Percentiles rank a stretch among this genome's conserved stretches.
These are phyloP conservation scores for Vaccinium myrtillus DNA, from an alignment of 148 eudicot species.

Conservation along the genomic window DNA sequence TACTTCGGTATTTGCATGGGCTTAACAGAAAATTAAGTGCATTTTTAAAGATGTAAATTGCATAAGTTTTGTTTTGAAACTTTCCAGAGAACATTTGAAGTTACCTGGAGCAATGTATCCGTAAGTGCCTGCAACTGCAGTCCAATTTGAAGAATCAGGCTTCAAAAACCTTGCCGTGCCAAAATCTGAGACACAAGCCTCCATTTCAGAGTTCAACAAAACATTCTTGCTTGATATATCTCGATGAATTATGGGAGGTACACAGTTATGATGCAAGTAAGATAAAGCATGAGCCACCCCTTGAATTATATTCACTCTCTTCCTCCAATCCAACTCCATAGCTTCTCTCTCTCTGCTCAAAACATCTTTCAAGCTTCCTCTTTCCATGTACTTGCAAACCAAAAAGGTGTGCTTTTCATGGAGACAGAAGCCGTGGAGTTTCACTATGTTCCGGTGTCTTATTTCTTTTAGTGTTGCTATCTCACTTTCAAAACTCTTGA, in stretches of 20 bases:
- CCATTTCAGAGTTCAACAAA: background rate
- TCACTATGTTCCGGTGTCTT: constrained; percentile 14
- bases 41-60: too few species aligned
- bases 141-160: constrained; percentile 6
- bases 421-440: background rate
- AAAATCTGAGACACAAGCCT: constrained; percentile 15
- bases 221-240: constrained; percentile 6
- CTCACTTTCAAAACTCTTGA: constrained; percentile 5
- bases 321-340: constrained; percentile 6
- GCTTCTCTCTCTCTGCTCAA: constrained; percentile 3
- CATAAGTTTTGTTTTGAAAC: too few species aligned
- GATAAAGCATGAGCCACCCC: background rate
- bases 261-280: constrained; percentile 14
- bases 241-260: background rate
- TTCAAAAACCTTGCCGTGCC: constrained; percentile 14
- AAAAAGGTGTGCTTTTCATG: background rate
- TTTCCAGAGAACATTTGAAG: background rate
- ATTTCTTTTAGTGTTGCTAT: background rate
- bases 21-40: too few species aligned
- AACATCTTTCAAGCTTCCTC: background rate
- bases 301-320: background rate
- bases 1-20: too few species aligned
- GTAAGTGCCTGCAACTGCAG: constrained; percentile 2
- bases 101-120: constrained; percentile 22
- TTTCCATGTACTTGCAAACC: background rate